phyloP scores from a whole-genome alignment of 179 eudicot genomes.

The Beta lomatogona region DNA sequence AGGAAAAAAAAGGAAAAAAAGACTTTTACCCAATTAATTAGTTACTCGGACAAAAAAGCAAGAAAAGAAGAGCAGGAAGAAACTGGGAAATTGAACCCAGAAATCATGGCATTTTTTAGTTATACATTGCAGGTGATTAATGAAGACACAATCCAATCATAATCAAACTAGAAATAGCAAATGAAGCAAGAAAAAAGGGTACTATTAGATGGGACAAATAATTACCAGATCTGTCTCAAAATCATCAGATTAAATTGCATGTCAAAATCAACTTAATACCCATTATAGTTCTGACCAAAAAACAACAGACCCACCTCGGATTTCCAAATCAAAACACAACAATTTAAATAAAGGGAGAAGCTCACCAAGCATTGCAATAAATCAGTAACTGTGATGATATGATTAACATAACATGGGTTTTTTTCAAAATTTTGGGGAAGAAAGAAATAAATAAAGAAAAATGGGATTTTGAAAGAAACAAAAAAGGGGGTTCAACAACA shows the following conservation, averaged over 20 bases:
- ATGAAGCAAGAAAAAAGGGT: background rate
- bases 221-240: conserved; percentile 30
- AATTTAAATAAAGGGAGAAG: background rate
- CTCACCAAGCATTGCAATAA: conserved; percentile 22
- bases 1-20: too few species aligned
- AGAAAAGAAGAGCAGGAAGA: background rate
- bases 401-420: conserved; percentile 11
- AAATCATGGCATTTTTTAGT: conserved; percentile 14
- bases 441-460: background rate
- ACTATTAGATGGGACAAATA: conserved; percentile 6
- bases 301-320: conserved; percentile 23
- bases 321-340: conserved; percentile 8
- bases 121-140: background rate
- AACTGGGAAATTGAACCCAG: background rate
- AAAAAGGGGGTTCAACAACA: background rate
- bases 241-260: conserved; percentile 30
- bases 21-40: too few species aligned
- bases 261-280: conserved; percentile 31
- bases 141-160: conserved; percentile 12
- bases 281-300: conserved; percentile 19
- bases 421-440: background rate
- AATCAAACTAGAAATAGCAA: conserved; percentile 14
- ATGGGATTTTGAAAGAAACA: background rate
- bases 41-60: too few species aligned
- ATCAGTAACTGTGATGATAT: background rate